Percentiles rank a stretch among this genome's conserved stretches.
Conservation (phyloP, 305 asterid genomes). For the Fraxinus velutina region DNA sequence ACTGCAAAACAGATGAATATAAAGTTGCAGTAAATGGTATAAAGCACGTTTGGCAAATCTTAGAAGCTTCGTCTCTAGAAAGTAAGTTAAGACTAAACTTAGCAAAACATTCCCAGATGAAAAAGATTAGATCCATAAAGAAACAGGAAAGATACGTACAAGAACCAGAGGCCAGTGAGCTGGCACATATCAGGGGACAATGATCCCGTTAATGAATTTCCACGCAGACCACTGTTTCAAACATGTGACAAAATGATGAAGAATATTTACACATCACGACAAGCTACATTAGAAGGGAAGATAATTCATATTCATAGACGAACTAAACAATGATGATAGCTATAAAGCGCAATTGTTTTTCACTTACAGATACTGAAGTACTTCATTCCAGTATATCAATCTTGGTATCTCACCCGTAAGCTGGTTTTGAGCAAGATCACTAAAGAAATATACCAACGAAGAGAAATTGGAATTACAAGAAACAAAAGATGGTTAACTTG, state of each 20-base stretch:
- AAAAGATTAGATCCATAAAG: not conserved
- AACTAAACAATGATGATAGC: not conserved
- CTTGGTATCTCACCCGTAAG: slow-evolving; percentile 91
- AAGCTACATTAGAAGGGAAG: not conserved
- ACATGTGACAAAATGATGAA: not conserved
- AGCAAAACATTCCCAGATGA: not conserved
- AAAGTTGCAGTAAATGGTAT: not conserved
- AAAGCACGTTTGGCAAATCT: not conserved
- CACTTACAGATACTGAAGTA: slow-evolving; percentile 87
- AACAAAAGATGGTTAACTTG: not conserved
- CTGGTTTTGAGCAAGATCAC: slow-evolving; percentile 93
- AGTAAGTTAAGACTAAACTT: not conserved
- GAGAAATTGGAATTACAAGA: not conserved
- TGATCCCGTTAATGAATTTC: slow-evolving; percentile 72
- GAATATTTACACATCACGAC: not conserved
- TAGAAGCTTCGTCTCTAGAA: not conserved
- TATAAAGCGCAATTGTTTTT: not conserved
- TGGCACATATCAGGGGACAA: slow-evolving; percentile 94
- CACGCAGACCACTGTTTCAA: slow-evolving; percentile 74
- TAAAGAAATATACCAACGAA: slow-evolving; percentile 24
- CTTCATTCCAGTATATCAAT: slow-evolving; percentile 95
- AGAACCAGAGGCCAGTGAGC: slow-evolving; percentile 93
- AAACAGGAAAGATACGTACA: slow-evolving; percentile 50
- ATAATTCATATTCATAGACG: not conserved
- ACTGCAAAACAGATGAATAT: slow-evolving; percentile 34